A percentile compares a stretch with the other conserved stretches of the same genome.
These are phyloP conservation scores for Gossypium bickii DNA, from an alignment of 345 rosid genomes.

Conservation along the genomic window DNA sequence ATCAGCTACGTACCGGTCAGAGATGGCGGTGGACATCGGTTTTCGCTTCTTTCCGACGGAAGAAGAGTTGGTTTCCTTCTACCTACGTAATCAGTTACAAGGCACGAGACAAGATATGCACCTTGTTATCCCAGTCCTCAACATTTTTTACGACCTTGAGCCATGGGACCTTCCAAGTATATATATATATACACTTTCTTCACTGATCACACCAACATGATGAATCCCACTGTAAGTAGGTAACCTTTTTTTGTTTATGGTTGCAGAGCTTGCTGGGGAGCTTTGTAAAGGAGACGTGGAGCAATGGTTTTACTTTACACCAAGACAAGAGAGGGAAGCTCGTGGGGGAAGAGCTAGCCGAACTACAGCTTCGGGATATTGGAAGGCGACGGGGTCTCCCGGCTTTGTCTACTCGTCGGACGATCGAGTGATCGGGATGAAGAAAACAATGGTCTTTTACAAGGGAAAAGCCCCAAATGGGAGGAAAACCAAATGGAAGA, in stretches of 20 bases:
- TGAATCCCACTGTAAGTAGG: background rate
- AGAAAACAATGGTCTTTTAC: slow-evolving; percentile 93
- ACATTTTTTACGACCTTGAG: slow-evolving; percentile 58
- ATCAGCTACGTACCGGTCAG: background rate
- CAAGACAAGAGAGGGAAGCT: slow-evolving; percentile 83
- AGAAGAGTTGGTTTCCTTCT: slow-evolving; percentile 78
- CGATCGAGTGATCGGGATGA: slow-evolving; percentile 62
- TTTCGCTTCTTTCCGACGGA: slow-evolving; percentile 90
- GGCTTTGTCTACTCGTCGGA: slow-evolving; percentile 66
- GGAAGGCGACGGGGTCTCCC: slow-evolving; percentile 98
- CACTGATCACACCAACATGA: background rate
- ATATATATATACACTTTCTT: background rate
- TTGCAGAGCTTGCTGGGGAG: slow-evolving; percentile 64
- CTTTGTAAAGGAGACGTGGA: slow-evolving; percentile 57
- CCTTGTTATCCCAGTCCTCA: slow-evolving; percentile 56
- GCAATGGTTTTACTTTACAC: slow-evolving; percentile 93
- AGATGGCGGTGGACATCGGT: slow-evolving; percentile 42
- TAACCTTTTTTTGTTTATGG: slow-evolving; percentile 16
- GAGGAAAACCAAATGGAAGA: slow-evolving; percentile 88
- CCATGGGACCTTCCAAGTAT: slow-evolving; percentile 84
- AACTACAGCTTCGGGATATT: slow-evolving; percentile 78
- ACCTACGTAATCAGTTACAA: slow-evolving; percentile 61
- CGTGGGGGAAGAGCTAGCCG: slow-evolving; percentile 77
- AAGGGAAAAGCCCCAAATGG: slow-evolving; percentile 74
- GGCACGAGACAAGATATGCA: slow-evolving; percentile 48